Percentiles rank a stretch among this genome's conserved stretches.
These are phyloP conservation scores for Aquanectria penicillioides DNA, from an alignment of 2,329 filamentous ascomycete genomes.

Conservation along the genomic window DNA sequence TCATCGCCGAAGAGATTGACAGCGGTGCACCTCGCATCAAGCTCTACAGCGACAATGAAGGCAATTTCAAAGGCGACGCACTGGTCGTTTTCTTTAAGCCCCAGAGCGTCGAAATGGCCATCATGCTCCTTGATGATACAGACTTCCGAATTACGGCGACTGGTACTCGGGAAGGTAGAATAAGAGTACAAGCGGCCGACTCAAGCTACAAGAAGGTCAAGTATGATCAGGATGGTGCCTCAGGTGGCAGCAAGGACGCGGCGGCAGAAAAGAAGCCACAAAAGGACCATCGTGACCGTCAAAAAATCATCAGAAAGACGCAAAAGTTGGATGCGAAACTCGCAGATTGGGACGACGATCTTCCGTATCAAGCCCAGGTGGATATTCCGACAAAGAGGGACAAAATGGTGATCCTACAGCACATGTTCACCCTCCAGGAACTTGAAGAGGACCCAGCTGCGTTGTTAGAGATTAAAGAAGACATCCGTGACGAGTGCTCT, in stretches of 20 bases:
- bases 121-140: constrained; percentile 82
- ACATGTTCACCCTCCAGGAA: constrained; percentile 92
- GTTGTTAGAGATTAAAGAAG: constrained; percentile 91
- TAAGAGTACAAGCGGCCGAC: constrained; percentile 86
- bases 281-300: constrained; percentile 75
- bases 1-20: constrained; percentile 95
- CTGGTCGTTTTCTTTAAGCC: constrained; percentile 95
- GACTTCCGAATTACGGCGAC: constrained; percentile 75
- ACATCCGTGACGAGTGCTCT: constrained; percentile 88
- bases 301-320: constrained; percentile 90
- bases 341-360: constrained; percentile 95
- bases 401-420: constrained; percentile 86
- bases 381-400: constrained; percentile 69
- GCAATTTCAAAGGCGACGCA: constrained; percentile 92
- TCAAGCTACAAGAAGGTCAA: constrained; percentile 90
- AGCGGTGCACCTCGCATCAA: constrained; percentile 90
- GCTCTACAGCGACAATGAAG: constrained; percentile 84
- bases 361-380: constrained; percentile 60
- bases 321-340: constrained; percentile 92
- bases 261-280: constrained; percentile 55
- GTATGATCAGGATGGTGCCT: constrained; percentile 61
- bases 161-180: constrained; percentile 68
- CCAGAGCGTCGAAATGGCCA: constrained; percentile 88
- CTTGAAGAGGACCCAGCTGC: constrained; percentile 85
- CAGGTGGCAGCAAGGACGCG: constrained; percentile 29